Conservation (phyloP, 768 basidiomycete genomes). For the Megacollybia marginata region DNA sequence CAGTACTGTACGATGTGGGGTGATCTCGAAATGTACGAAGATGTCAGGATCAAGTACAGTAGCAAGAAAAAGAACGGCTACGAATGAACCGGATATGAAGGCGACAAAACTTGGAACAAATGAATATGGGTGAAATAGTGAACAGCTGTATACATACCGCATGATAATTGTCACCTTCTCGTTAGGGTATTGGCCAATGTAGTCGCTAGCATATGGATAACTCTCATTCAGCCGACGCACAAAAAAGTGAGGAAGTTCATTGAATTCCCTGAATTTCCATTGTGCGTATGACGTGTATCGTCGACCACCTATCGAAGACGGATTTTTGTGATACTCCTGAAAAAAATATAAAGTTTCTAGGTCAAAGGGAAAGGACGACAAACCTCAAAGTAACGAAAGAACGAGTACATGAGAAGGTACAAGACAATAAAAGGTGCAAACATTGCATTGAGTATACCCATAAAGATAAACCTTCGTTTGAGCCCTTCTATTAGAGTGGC, state of each 20-base stretch:
- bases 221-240: slow-evolving; percentile 79
- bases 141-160: slow-evolving; percentile 51
- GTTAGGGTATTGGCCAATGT: slow-evolving; percentile 97
- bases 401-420: slow-evolving; percentile 96
- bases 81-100: slow-evolving; percentile 94
- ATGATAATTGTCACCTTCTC: slow-evolving; percentile 85
- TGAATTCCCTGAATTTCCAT: slow-evolving; percentile 99
- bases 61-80: slow-evolving; percentile 87
- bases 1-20: slow-evolving; percentile 83
- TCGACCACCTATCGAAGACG: slow-evolving; percentile 87
- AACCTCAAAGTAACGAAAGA: slow-evolving; percentile 99
- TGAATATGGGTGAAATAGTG: not conserved
- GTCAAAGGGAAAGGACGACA: slow-evolving; percentile 13
- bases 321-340: slow-evolving; percentile 98
- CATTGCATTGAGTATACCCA: slow-evolving; percentile 92
- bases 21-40: slow-evolving; percentile 91
- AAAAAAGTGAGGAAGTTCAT: slow-evolving; percentile 94
- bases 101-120: slow-evolving; percentile 69
- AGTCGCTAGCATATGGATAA: slow-evolving; percentile 86
- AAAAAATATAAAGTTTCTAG: slow-evolving; percentile 5
- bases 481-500: slow-evolving; percentile 79
- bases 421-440: slow-evolving; percentile 96
- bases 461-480: slow-evolving; percentile 83
- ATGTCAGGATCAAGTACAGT: slow-evolving; percentile 92
- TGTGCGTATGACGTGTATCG: slow-evolving; percentile 91